phyloP scores from a whole-genome alignment of 1,139 yeast genomes.

The Candida smagusa region DNA sequence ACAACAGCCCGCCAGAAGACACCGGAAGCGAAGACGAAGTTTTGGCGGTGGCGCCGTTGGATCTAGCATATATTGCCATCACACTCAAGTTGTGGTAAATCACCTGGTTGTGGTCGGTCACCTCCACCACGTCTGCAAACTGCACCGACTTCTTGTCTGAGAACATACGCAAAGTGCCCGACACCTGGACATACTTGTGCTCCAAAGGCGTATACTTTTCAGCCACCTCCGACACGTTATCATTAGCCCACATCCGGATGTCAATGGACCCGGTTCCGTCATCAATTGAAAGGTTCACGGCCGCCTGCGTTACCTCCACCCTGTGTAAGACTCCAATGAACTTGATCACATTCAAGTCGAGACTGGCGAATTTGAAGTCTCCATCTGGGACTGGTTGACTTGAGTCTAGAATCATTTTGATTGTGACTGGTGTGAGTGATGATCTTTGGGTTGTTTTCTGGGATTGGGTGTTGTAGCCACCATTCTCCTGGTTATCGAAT shows the following conservation, averaged over 20 bases:
- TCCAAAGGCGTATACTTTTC: slow-evolving; percentile 31
- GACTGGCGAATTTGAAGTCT: slow-evolving; percentile 65
- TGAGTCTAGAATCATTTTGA: slow-evolving; percentile 72
- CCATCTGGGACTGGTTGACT: slow-evolving; percentile 69
- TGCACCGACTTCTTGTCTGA: slow-evolving; percentile 65
- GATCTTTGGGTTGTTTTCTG: slow-evolving; percentile 38
- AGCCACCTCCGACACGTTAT: slow-evolving; percentile 32
- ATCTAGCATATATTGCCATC: slow-evolving; percentile 55
- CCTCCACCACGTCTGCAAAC: slow-evolving; percentile 56
- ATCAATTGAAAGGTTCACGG: slow-evolving; percentile 59
- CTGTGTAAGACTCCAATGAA: slow-evolving; percentile 66
- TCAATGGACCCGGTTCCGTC: slow-evolving; percentile 84
- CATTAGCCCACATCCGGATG: slow-evolving; percentile 68
- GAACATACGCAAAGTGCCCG: slow-evolving; percentile 72
- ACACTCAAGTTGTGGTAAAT: slow-evolving; percentile 76
- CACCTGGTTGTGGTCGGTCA: slow-evolving; percentile 72
- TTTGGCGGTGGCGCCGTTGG: slow-evolving; percentile 31
- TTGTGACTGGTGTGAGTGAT: slow-evolving; percentile 75
- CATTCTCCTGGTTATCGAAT: slow-evolving; percentile 26
- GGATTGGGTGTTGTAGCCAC: slow-evolving; percentile 28
- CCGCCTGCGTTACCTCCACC: slow-evolving; percentile 53
- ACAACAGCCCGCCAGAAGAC: slow-evolving; percentile 4
- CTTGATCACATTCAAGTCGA: slow-evolving; percentile 56
- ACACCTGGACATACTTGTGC: slow-evolving; percentile 60
- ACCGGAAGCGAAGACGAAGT: background rate